Conservation (phyloP, 257 asterid species). For the Solanum pimpinellifolium region DNA sequence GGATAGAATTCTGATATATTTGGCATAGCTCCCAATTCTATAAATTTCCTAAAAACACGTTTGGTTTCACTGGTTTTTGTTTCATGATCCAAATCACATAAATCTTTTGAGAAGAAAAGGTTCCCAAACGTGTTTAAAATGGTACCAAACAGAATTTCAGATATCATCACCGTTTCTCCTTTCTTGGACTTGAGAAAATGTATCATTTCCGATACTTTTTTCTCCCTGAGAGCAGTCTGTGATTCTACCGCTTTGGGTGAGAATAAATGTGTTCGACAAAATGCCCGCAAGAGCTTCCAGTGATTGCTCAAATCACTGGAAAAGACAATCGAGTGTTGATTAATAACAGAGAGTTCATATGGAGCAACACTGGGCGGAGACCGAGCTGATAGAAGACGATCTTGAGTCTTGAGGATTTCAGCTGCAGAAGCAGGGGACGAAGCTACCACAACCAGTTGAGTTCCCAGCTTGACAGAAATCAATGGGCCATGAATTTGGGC, state of each 20-base stretch:
- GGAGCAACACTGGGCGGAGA: constrained; percentile 10
- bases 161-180: constrained; percentile 10
- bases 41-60: constrained; percentile 2
- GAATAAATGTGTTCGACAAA: constrained; percentile 23
- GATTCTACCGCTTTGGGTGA: constrained; percentile 15
- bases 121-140: constrained; percentile 27
- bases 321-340: constrained; percentile 15
- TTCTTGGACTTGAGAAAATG: constrained; percentile 9
- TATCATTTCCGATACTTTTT: constrained; percentile 20
- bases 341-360: not conserved
- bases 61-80: not conserved
- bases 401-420: constrained; percentile 27
- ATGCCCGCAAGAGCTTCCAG: constrained; percentile 13
- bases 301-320: constrained; percentile 1
- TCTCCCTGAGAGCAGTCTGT: constrained; percentile 9
- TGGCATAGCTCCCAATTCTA: constrained; percentile 2
- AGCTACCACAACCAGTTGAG: constrained; percentile 19
- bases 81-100: constrained; percentile 10
- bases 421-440: constrained; percentile 32
- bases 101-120: constrained; percentile 12
- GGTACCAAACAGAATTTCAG: constrained; percentile 11
- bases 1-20: constrained; percentile 35
- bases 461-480: constrained; percentile 20
- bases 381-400: constrained; percentile 16
- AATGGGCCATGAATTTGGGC: constrained; percentile 31